Base-by-base conservation (phyloP, 495 filamentous ascomycete genomes). In the Xylaria acuta region DNA sequence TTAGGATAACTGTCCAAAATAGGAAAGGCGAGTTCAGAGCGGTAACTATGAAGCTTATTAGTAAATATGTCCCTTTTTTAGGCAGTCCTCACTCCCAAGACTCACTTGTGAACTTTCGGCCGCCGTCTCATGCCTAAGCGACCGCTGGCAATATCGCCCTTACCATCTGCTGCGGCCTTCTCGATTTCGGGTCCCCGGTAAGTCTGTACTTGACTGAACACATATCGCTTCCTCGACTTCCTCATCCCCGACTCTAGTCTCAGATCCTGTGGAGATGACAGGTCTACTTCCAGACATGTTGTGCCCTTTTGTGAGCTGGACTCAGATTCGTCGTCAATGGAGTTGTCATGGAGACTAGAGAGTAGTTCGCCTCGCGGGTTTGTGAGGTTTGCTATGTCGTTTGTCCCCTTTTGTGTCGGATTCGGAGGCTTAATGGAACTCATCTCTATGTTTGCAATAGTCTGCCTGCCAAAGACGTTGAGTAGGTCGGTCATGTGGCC, bases 1-100 rank as follows among this genome's bases (percentile, higher is more conserved):
- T 71, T 82, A 47, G 88, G 96, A 84, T 93, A 97, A 80, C 93
- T 97, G 78, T 95, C 90, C 38, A 97, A 86, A 16, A 94, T 78
- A 4, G 96, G 94, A 78, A 93, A 94, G 7, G 84, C 81, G 22
- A 97, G 85, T 5, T 83, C 69, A 25, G 89, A 89, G 64, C 75
- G 72, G 74, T 84, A 82, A 69, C 84, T 84, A 53, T 41, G n/a
- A 30, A 38, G 65, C 34, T 51, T 63, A 43, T 71, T 51, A 72
- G 54, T 8, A 72, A 49, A 25, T 40, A 20, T 11, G 0, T n/a
- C 6, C 12, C 0, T 32, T 18, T 12, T 36, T 12, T 0, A 36
- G 11, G 27, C n/a, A 14, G 12, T 49, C 12, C n/a, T 9, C 11
- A 51, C 20, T 60, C 47, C 38, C 9, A 60, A 73, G 72, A 80